These are phyloP conservation scores for Metschnikowia lachancei DNA, from an alignment of 805 yeast genomes.

Conservation along the genomic window DNA sequence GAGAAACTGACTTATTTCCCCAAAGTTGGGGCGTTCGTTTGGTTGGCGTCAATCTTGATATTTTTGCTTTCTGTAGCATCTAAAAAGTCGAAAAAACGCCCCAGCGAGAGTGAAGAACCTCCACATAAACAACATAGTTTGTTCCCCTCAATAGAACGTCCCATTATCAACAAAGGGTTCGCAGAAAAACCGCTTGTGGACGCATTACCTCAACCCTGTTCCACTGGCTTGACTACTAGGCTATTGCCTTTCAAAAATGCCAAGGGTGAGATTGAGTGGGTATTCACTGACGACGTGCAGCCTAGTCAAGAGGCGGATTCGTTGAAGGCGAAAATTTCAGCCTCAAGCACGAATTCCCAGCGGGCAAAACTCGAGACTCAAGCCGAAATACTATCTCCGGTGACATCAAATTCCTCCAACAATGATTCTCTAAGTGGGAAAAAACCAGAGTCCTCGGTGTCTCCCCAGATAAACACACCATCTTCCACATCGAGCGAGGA, in stretches of 20 bases:
- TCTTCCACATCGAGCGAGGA: constrained; percentile 29
- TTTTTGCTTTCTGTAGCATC: constrained; percentile 1
- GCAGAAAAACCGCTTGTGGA: constrained; percentile 2
- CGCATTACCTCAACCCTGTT: constrained; percentile 38
- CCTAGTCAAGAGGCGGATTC: constrained; percentile 30
- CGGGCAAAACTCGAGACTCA: constrained; percentile 6
- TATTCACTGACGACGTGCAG: constrained; percentile 43
- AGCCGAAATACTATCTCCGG: constrained; percentile 31
- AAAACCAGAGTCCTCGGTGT: constrained; percentile 11
- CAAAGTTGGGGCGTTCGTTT: constrained; percentile 3
- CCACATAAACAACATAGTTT: constrained; percentile 5
- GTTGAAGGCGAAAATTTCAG: constrained; percentile 19
- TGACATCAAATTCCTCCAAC: constrained; percentile 34
- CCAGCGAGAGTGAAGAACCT: not conserved
- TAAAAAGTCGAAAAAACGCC: constrained; percentile 1
- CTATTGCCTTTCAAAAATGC: constrained; percentile 50
- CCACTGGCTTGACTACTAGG: constrained; percentile 49
- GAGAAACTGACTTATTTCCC: constrained; percentile 2
- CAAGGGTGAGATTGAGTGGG: constrained; percentile 59
- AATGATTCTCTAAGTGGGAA: constrained; percentile 30
- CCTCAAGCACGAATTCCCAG: not conserved
- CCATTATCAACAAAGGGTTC: not conserved
- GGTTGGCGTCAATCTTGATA: constrained; percentile 5
- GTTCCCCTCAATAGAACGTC: constrained; percentile 16
- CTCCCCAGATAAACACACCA: constrained; percentile 33